Base-by-base conservation (phyloP, 1,284 basidiomycete species). In the Moesziomyces sp. region DNA sequence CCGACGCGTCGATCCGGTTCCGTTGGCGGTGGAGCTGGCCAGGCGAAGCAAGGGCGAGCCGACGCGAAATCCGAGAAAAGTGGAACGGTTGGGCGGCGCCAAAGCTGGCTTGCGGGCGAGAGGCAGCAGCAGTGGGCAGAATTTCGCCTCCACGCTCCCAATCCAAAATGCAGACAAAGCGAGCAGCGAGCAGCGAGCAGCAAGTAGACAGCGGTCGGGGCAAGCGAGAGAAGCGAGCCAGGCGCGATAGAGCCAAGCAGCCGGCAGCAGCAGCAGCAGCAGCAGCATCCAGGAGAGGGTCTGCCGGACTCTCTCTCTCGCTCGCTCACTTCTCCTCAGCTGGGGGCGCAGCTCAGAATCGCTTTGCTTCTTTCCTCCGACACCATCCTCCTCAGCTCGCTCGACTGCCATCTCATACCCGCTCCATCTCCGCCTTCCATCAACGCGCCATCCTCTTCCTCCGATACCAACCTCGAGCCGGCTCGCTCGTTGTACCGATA, bases 51-150 rank as follows among this genome's bases (percentile, higher is more conserved):
- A 3, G 30, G 30, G 30, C 30, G 30, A 34, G 30, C 10, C 6
- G 14, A 21, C 26, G 54, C 54, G 54, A 57, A 57, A 30, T 49
- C 54, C 54, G 51, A 52, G 51, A 52, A 52, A 52, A 52, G 21
- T 52, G 26, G 18, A 8, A 8, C 34, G 13, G 13, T 16, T 35
- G 11, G 35, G 35, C 34, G 11, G 13, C 14, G 35, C 3, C 16
- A 13, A 3, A 3, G 11, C 38, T 40, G 38, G 38, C 38, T n/a
- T 40, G 38, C 38, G 38, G 38, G 38, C 11, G 38, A 40, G 38
- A 40, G 38, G 14, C 23, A 35, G 21, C 21, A 35, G 35, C 13
- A 16, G 35, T 28, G 35, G 18, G 18, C 38, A 18, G 38, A 40
- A 40, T 19, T 21, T 26, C 38, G 38, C 42, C 11, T 24, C 50